Percentiles rank a stretch among this genome's conserved stretches.
Conservation (phyloP, 208 protist genomes). For the Acanthamoeba lenticulata region DNA sequence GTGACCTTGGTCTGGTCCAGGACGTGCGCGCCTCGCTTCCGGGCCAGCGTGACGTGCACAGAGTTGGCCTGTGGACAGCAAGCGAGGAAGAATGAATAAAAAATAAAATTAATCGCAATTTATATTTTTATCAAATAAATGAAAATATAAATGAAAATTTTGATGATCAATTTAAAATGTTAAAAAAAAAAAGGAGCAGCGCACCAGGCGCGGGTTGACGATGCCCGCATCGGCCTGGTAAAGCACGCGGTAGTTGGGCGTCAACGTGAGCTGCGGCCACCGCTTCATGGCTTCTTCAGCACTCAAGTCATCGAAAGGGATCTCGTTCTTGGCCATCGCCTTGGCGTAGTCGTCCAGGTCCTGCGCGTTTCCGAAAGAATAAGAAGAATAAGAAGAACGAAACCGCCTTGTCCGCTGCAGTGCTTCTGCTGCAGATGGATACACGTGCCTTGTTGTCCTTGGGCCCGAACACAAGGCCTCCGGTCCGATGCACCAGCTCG, state of each 20-base stretch:
- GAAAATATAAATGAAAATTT: no score
- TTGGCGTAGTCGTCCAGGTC: slow-evolving; percentile 49
- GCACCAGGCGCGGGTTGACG: slow-evolving; percentile 46
- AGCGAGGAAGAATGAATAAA: no score
- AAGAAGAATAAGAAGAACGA: no score
- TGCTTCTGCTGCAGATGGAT: no score
- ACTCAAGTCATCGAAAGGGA: slow-evolving; percentile 29
- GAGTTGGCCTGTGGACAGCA: slow-evolving; percentile 61
- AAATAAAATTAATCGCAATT: no score
- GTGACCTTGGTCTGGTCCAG: neutral
- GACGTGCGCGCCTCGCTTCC: neutral
- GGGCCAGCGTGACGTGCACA: slow-evolving; percentile 40
- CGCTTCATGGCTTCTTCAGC: slow-evolving; percentile 56
- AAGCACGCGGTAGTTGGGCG: neutral
- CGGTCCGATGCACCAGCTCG: slow-evolving; percentile 47
- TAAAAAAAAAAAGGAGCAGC: neutral
- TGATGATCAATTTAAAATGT: no score
- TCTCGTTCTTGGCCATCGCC: slow-evolving; percentile 27
- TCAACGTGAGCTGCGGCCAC: slow-evolving; percentile 53
- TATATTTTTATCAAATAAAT: no score
- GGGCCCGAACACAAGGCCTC: slow-evolving; percentile 58
- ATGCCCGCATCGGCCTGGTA: slow-evolving; percentile 66
- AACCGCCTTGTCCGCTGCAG: no score
- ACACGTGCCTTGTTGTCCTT: slow-evolving; percentile 50
- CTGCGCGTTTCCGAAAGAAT: no score